Percentiles rank a stretch among this genome's conserved stretches.
These are phyloP conservation scores for Rhizopus microsporus DNA, from an alignment of 371 early-diverging fungal genomes.

Conservation along the genomic window DNA sequence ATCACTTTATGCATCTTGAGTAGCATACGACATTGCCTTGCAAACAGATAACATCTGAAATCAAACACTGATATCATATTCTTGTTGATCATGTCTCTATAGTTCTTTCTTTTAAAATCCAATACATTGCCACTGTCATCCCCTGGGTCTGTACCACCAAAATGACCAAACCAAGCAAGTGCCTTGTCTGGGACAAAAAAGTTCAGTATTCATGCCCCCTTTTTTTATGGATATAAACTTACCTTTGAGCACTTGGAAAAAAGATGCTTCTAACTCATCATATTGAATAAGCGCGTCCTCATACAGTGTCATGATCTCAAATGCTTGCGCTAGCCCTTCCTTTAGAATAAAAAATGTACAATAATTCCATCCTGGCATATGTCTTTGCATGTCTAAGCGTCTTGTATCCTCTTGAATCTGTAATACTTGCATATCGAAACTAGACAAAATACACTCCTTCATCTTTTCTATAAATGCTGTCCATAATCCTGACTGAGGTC, in stretches of 20 bases:
- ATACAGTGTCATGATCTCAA: constrained; percentile 80
- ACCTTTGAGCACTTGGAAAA: constrained; percentile 84
- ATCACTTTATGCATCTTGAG: constrained; percentile 66
- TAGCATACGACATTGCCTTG: constrained; percentile 81
- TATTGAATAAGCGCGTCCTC: constrained; percentile 92
- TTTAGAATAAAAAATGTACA: constrained; percentile 94
- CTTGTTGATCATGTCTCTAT: constrained; percentile 84
- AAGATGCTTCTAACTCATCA: constrained; percentile 94
- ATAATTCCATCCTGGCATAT: constrained; percentile 98
- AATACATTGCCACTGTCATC: constrained; percentile 90
- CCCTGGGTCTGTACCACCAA: constrained; percentile 80
- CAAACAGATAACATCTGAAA: constrained; percentile 92
- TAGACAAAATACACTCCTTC: constrained; percentile 78
- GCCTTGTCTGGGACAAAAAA: constrained; percentile 60
- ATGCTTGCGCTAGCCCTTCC: constrained; percentile 86
- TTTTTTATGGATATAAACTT: constrained; percentile 2
- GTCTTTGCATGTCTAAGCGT: constrained; percentile 84
- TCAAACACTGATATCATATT: constrained; percentile 94
- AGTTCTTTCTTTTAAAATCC: constrained; percentile 75
- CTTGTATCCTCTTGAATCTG: constrained; percentile 89
- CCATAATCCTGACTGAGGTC: constrained; percentile 78
- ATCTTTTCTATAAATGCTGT: constrained; percentile 71
- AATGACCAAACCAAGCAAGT: constrained; percentile 88
- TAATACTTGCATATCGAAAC: constrained; percentile 78
- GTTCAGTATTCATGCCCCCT: constrained; percentile 14